Base-by-base conservation (phyloP, 2,329 filamentous ascomycete species). In the Colletotrichum nymphaeae region DNA sequence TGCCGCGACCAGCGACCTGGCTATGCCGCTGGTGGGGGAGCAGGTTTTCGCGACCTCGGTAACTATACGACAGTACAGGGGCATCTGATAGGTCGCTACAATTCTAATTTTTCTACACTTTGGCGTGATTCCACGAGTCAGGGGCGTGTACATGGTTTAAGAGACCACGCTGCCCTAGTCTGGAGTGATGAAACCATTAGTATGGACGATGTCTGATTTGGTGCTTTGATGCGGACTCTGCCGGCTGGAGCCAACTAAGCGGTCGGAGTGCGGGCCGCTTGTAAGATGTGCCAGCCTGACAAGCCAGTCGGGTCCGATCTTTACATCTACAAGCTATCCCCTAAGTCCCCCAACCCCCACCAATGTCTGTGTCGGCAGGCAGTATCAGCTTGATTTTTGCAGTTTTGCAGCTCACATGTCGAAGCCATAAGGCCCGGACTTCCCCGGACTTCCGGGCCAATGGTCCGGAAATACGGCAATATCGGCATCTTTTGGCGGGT, bases 61-160 rank as follows among this genome's bases (percentile, higher is more conserved):
- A 9, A 24, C 12, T 35, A 63, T n/a, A n/a, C 35, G 30, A 16
- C 8, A 28, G 8, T 28, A 26, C 7, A n/a, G 26, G 26, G 24
- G 14, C 16, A 35, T 7, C 12, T 65, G 58, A 69, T 69, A 69
- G 65, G 53, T 64, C 26, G 65, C 32, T 63, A 69, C 52, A 59
- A 53, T 26, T 59, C 30, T 30, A 53, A 8, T 26, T 26, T 16
- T 46, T 52, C 9, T 22, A 42, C 35, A 16, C 28, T 49, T 30
- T 42, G 37, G 37, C 37, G 37, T 42, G 37, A 19, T 42, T 42
- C 37, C 16, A 42, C 70, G 70, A 72, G 69, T 69, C 69, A 73
- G 59, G 46, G 9, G 26, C 12, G 4, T 46, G 24, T 28, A n/a
- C 30, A 52, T 52, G 66, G 42, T 12, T n/a, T 22, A 8, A 56